These are phyloP conservation scores for Taiwanofungus camphoratus DNA, from an alignment of 1,284 basidiomycete genomes.

Conservation along the genomic window DNA sequence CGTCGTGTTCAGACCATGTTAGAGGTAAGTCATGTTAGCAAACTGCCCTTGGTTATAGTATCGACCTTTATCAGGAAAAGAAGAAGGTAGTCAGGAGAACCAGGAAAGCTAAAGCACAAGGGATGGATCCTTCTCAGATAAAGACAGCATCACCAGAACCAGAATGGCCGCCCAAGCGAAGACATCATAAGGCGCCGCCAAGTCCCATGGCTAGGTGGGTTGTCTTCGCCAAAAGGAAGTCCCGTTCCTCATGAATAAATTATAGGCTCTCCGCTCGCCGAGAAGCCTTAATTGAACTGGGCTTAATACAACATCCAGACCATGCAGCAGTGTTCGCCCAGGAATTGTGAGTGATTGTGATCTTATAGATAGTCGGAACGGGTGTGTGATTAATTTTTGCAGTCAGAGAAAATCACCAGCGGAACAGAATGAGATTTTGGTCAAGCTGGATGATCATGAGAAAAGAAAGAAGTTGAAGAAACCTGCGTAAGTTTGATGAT, in stretches of 20 bases:
- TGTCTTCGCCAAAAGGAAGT: too few species aligned
- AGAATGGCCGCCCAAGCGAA: conserved; percentile 61
- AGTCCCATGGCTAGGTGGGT: conserved; percentile 49
- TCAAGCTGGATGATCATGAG: conserved; percentile 17
- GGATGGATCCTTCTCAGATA: conserved; percentile 15
- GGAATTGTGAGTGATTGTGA: conserved; percentile 45
- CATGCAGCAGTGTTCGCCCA: conserved; percentile 53
- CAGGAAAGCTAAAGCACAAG: conserved; percentile 23
- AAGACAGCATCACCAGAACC: conserved; percentile 33
- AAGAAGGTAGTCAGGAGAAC: conserved; percentile 22
- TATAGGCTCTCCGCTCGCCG: background rate
- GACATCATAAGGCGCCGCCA: conserved; percentile 45
- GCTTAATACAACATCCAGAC: conserved; percentile 43
- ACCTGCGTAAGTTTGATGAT: background rate
- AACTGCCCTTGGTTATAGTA: background rate
- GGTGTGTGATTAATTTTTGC: background rate
- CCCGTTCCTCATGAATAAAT: too few species aligned
- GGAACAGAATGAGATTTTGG: conserved; percentile 15
- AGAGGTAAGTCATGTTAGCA: conserved; percentile 34
- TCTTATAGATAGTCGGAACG: background rate
- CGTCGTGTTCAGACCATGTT: conserved; percentile 49
- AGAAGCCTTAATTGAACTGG: conserved; percentile 52
- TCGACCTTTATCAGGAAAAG: conserved; percentile 19
- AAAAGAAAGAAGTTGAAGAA: conserved; percentile 4
- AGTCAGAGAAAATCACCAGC: conserved; percentile 13